Percentiles rank a stretch among this genome's conserved stretches.
Evolutionary conservation across 768 basidiomycete species (phyloP).

Genomic region (Lactarius indigo): DNA sequence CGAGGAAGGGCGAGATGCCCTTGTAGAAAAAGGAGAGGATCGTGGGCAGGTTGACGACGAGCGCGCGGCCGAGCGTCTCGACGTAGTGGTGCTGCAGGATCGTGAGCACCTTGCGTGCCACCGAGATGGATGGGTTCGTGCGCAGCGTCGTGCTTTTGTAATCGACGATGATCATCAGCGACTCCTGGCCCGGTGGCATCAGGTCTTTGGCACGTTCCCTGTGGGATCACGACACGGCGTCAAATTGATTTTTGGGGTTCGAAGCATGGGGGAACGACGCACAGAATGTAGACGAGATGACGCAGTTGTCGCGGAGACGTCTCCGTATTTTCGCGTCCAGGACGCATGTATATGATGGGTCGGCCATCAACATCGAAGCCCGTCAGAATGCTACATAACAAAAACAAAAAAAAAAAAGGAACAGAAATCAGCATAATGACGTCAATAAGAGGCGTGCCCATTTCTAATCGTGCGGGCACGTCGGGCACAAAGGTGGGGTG

Average conservation of each 20-base stretch:
- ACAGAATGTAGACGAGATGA: conserved; percentile 87
- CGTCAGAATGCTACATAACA: conserved; percentile 56
- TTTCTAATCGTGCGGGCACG: background rate
- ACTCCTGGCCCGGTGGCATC: conserved; percentile 82
- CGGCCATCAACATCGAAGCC: conserved; percentile 85
- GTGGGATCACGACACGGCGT: background rate
- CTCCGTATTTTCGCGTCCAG: conserved; percentile 82
- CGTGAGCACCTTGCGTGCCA: conserved; percentile 70
- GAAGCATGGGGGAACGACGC: conserved; percentile 34
- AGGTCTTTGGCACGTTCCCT: conserved; percentile 89
- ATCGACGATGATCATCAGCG: conserved; percentile 79
- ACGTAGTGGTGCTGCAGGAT: conserved; percentile 89
- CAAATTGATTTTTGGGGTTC: background rate
- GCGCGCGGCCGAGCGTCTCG: conserved; percentile 80
- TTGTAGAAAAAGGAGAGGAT: conserved; percentile 77
- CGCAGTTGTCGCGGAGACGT: conserved; percentile 72
- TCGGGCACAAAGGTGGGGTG: conserved; percentile 4
- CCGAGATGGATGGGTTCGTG: conserved; percentile 79
- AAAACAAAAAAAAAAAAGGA: background rate
- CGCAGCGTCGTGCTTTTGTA: conserved; percentile 79
- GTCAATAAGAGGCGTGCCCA: background rate
- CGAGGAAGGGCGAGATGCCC: conserved; percentile 81
- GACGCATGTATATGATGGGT: conserved; percentile 88
- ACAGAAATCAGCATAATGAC: background rate
- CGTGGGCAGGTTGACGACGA: conserved; percentile 77